These are phyloP conservation scores for Rhinocladiella similis DNA, from an alignment of 2,329 filamentous ascomycete genomes.

Conservation along the genomic window DNA sequence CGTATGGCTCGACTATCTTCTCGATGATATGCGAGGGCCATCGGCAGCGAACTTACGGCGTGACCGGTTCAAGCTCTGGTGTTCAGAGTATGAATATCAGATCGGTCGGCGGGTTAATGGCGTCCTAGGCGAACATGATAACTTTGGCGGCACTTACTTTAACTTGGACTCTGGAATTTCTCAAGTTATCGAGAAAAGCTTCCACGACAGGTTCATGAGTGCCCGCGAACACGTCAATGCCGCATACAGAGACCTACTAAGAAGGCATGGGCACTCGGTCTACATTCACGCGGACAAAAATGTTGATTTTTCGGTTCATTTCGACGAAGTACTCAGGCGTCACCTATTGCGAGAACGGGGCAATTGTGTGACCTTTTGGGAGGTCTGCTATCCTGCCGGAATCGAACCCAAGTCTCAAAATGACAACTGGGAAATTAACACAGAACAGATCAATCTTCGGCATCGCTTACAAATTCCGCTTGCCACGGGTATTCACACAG, in stretches of 20 bases:
- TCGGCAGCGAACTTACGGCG: background rate
- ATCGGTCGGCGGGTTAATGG: background rate
- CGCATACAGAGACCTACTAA: slow-evolving; percentile 3
- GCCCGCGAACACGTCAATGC: slow-evolving; percentile 5
- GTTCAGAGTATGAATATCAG: background rate
- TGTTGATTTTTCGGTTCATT: background rate
- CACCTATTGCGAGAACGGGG: background rate
- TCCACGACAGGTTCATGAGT: slow-evolving; percentile 14
- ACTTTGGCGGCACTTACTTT: background rate
- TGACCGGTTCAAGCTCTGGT: background rate
- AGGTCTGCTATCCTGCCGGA: slow-evolving; percentile 7
- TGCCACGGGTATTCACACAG: background rate
- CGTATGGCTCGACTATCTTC: background rate
- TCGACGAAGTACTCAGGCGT: background rate
- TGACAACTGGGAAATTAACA: slow-evolving; percentile 6
- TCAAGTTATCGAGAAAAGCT: background rate
- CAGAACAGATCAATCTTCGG: background rate
- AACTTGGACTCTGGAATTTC: background rate
- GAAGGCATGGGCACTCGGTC: background rate
- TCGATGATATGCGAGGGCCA: background rate
- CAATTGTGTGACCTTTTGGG: slow-evolving; percentile 9
- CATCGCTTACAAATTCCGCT: background rate
- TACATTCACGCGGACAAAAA: background rate
- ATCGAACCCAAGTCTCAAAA: slow-evolving; percentile 12
- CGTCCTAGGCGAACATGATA: background rate